phyloP scores from a whole-genome alignment of 2,329 filamentous ascomycete species.

The Grosmannia clavigera region DNA sequence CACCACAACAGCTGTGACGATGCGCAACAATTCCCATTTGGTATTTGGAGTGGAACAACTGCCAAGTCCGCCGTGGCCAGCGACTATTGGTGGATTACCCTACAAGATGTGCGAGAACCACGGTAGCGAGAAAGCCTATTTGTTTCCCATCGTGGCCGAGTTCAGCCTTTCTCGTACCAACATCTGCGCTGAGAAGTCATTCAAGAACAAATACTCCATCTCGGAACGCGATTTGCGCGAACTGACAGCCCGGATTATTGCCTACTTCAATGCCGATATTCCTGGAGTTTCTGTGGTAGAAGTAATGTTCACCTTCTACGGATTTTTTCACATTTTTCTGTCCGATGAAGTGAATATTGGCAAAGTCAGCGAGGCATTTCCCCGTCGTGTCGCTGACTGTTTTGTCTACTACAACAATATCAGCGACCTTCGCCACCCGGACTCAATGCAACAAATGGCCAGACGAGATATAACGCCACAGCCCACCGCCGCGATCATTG shows the following conservation, averaged over 20 bases:
- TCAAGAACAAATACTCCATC: not conserved
- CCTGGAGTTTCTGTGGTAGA: not conserved
- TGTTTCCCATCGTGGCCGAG: not conserved
- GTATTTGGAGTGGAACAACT: not conserved
- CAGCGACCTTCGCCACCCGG: not conserved
- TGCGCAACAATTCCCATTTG: not conserved
- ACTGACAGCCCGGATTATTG: too few species aligned
- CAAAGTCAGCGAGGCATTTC: not conserved
- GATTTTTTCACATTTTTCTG: not conserved
- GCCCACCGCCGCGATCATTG: not conserved
- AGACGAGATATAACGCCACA: not conserved
- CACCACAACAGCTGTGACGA: not conserved
- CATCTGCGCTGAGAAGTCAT: not conserved
- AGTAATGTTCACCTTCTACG: not conserved
- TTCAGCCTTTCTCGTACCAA: not conserved
- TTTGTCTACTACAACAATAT: not conserved
- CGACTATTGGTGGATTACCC: not conserved
- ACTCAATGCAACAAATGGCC: not conserved
- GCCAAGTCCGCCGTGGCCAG: not conserved
- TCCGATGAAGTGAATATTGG: not conserved
- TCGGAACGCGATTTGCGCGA: too few species aligned
- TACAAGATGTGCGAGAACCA: not conserved
- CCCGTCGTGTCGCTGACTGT: not conserved
- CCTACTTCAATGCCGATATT: not conserved
- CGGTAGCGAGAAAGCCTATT: not conserved